Evolutionary conservation across 2,329 filamentous ascomycete species (phyloP), one percentile per base, ranked within the genome.

Genomic region (Colletotrichum sp.): DNA sequence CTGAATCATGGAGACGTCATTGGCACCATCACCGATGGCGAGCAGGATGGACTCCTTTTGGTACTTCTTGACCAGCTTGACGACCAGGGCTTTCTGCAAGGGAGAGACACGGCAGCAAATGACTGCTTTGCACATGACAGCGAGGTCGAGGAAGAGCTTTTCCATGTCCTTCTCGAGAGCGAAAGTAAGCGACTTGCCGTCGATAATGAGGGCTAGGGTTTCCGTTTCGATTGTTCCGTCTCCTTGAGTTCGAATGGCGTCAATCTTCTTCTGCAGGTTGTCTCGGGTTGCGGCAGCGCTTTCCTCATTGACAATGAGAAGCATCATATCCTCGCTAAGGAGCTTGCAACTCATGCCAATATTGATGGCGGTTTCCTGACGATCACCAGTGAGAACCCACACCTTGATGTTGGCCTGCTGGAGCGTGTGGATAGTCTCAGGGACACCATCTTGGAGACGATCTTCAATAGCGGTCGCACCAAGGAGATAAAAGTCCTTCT

Each of bases 1-100:
- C 87, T 99, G 97, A 71, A 99, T 99, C 97, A 99, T 99, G 21
- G 96, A 98, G n/a, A 99, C 97, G 82, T 99, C 97, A 86, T 99
- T 99, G 63, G 97, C 97, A 78, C 97, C 97, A 81, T 99, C 97
- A 79, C 97, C 97, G 83, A 99, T 98, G 68, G 97, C 97, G 67
- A 99, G 92, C 69, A 98, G 92, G 79, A 99, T 96, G 14, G 95
- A 92, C 83, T 98, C 95, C 79, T 97, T 92, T 83, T 98, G 95
- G 79, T 92, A 92, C 79, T 96, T 95, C 86, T 99, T 99, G 82
- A 99, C 97, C 79, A 99, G 92, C 88, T 99, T 99, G 79, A 99
- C 97, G 26, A 99, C 97, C 77, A 99, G 89, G 18, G 97, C 98
- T 86, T 99, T 99, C 82, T 99, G 97, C 64, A 99, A 89, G 4